Percentiles rank a stretch among this genome's conserved stretches.
These are phyloP conservation scores for Besnoitia besnoiti DNA, from an alignment of 169 alveolate species.

Conservation along the genomic window DNA sequence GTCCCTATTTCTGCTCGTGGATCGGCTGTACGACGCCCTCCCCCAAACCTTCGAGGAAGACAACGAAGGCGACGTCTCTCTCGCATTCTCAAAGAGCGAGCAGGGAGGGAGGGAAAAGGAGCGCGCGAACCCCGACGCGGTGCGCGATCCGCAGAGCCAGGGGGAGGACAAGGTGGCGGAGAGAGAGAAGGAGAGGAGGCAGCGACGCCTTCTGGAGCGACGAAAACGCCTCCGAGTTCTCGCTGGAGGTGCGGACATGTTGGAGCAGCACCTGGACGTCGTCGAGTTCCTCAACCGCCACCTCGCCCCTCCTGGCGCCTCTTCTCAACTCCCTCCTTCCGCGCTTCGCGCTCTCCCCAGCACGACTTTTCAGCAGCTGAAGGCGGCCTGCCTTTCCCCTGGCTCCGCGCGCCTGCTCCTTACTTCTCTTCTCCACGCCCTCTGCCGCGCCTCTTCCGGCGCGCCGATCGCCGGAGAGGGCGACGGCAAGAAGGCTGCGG, in stretches of 20 bases:
- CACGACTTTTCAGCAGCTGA: constrained; percentile 30
- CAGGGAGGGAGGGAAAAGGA: not conserved
- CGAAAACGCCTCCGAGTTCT: constrained; percentile 8
- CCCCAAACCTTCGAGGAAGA: constrained; percentile 35
- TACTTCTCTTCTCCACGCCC: not conserved
- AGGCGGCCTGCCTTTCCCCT: constrained; percentile 27
- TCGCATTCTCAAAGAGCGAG: too few species aligned
- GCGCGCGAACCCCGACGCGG: too few species aligned
- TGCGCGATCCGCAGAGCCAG: not conserved
- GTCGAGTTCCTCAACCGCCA: constrained; percentile 21
- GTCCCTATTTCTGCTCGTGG: not conserved
- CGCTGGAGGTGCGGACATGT: constrained; percentile 43
- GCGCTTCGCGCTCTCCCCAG: not conserved
- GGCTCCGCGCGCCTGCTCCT: not conserved
- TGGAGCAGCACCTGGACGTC: constrained; percentile 39
- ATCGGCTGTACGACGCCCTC: constrained; percentile 2
- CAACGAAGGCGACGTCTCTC: too few species aligned
- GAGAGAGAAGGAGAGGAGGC: not conserved
- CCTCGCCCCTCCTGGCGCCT: not conserved
- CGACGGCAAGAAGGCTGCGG: not conserved
- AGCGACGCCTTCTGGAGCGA: not conserved
- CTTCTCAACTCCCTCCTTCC: not conserved
- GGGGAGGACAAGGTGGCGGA: not conserved
- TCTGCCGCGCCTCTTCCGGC: not conserved
- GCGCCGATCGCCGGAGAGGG: not conserved